Percentiles rank a stretch among this genome's conserved stretches.
These are phyloP conservation scores for Filobasidium floriforme DNA, from an alignment of 768 basidiomycete genomes.

Conservation along the genomic window DNA sequence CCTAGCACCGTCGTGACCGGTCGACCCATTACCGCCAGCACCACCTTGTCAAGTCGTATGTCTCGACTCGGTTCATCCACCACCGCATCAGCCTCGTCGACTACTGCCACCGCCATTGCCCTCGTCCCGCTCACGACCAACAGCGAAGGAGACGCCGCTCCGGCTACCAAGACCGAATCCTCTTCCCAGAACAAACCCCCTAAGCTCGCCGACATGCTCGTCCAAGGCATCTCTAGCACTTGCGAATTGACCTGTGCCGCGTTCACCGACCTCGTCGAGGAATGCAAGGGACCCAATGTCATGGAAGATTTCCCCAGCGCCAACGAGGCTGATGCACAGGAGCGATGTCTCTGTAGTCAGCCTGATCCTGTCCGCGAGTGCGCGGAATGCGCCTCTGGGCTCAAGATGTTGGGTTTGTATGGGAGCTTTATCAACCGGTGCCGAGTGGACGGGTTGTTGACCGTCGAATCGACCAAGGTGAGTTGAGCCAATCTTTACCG, in stretches of 20 bases:
- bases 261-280: background rate
- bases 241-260: background rate
- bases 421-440: background rate
- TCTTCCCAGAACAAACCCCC: background rate
- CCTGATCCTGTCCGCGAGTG: background rate
- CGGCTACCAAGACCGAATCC: background rate
- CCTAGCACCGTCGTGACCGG: background rate
- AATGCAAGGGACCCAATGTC: background rate
- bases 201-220: background rate
- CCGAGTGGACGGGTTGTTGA: background rate
- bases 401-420: background rate
- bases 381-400: background rate
- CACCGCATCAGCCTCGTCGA: background rate
- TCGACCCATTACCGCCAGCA: background rate
- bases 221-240: background rate
- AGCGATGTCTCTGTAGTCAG: background rate
- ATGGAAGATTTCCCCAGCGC: background rate
- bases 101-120: background rate
- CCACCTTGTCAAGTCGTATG: too few species aligned
- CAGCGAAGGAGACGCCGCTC: background rate
- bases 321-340: background rate
- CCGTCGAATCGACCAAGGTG: background rate
- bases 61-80: background rate
- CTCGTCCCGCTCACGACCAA: background rate
- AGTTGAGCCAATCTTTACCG: background rate